Conservation (phyloP, 2,329 filamentous ascomycete species). For the Colletotrichum sp. region DNA sequence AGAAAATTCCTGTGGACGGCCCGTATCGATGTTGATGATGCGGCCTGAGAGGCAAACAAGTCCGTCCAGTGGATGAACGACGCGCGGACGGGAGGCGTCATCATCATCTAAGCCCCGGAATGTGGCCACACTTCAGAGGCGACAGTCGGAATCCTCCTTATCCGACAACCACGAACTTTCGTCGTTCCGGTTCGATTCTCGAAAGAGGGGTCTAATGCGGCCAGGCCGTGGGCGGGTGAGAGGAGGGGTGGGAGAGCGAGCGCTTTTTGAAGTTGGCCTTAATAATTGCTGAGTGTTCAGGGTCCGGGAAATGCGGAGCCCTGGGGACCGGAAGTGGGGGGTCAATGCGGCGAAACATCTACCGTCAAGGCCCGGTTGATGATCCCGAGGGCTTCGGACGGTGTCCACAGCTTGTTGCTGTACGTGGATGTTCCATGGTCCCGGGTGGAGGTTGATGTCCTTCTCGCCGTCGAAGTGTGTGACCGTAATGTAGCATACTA, state of each 20-base stretch:
- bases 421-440: not conserved
- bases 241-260: not conserved
- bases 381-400: not conserved
- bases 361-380: not conserved
- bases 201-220: not conserved
- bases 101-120: not conserved
- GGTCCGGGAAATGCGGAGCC: slow-evolving; percentile 1
- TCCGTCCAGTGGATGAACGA: not conserved
- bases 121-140: not conserved
- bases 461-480: not conserved
- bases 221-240: not conserved
- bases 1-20: not conserved
- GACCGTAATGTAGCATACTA: not conserved
- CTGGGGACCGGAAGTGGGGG: not conserved
- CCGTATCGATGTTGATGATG: not conserved
- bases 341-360: not conserved
- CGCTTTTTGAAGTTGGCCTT: not conserved
- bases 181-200: not conserved
- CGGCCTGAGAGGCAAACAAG: not conserved
- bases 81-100: not conserved
- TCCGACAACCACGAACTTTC: not conserved
- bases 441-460: not conserved
- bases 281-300: not conserved
- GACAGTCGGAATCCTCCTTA: not conserved
- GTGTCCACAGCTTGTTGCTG: not conserved